phyloP scores from a whole-genome alignment of 805 yeast species.

The Saccharomycopsis guyanensis region DNA sequence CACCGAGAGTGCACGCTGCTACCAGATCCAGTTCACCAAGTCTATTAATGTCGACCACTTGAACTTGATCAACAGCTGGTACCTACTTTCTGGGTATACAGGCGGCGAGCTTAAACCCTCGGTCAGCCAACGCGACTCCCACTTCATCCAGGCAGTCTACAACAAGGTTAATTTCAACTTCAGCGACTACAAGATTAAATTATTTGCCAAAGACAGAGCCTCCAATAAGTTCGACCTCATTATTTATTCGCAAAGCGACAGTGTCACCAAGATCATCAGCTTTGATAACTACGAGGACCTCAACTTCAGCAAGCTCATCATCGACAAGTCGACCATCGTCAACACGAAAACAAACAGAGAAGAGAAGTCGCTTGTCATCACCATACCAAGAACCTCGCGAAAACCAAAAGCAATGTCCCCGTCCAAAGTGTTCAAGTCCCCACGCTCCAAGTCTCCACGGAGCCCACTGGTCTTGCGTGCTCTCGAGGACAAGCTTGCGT shows the following conservation, averaged over 20 bases:
- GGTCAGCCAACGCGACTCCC: background rate
- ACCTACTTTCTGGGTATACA: background rate
- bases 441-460: too few relatives aligned
- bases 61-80: slow-evolving; percentile 3
- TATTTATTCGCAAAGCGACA: slow-evolving; percentile 1
- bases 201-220: background rate
- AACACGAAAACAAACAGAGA: background rate
- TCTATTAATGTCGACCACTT: slow-evolving; percentile 1
- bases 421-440: too few relatives aligned
- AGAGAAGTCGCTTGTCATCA: slow-evolving; percentile 2
- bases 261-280: slow-evolving; percentile 1
- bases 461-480: too few relatives aligned
- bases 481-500: too few relatives aligned
- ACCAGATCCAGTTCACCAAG: background rate
- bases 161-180: slow-evolving; percentile 4
- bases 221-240: background rate
- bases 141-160: background rate
- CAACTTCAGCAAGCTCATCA: slow-evolving; percentile 1
- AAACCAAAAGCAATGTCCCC: too few relatives aligned
- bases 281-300: background rate
- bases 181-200: slow-evolving; percentile 7
- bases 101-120: background rate
- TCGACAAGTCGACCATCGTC: slow-evolving; percentile 3
- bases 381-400: slow-evolving; percentile 6
- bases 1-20: background rate